Percentiles rank a stretch among this genome's conserved stretches.
Conservation (phyloP, 495 filamentous ascomycete species). For the Aspergillus carlsbadensis region DNA sequence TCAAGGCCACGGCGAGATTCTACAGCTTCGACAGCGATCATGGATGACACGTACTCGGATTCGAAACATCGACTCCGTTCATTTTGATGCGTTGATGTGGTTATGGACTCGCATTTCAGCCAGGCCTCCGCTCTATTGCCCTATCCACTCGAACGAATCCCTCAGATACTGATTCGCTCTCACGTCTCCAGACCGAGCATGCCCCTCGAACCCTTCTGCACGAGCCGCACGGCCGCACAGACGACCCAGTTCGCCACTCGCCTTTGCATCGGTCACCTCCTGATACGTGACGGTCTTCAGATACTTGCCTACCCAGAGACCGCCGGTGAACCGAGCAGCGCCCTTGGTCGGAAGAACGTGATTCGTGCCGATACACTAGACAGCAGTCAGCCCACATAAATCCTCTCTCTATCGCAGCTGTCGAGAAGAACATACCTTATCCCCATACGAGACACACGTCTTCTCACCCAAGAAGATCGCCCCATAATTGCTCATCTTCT, state of each 20-base stretch:
- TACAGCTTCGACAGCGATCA: no score
- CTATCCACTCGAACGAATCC: conserved; percentile 45
- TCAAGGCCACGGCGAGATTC: no score
- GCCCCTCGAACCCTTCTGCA: conserved; percentile 54
- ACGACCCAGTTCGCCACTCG: conserved; percentile 49
- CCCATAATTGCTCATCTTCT: conserved; percentile 53
- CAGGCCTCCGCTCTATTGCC: no score
- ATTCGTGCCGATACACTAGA: conserved; percentile 50
- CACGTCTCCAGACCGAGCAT: conserved; percentile 50
- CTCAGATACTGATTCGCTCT: conserved; percentile 43
- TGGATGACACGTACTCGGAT: no score
- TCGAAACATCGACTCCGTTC: no score
- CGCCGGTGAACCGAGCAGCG: conserved; percentile 48
- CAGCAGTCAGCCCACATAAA: neutral
- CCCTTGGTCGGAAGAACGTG: conserved; percentile 52
- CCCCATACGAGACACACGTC: conserved; percentile 53
- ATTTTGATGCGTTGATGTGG: no score
- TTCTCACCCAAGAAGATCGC: conserved; percentile 53
- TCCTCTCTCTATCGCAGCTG: no score
- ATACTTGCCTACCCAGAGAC: conserved; percentile 55
- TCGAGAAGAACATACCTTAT: conserved; percentile 24
- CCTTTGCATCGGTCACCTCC: conserved; percentile 42
- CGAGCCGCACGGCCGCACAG: conserved; percentile 51
- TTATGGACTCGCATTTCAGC: no score
- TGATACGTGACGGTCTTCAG: conserved; percentile 53